phyloP scores from a whole-genome alignment of 2,329 filamentous ascomycete species.

The Periglandula ipomoeae region DNA sequence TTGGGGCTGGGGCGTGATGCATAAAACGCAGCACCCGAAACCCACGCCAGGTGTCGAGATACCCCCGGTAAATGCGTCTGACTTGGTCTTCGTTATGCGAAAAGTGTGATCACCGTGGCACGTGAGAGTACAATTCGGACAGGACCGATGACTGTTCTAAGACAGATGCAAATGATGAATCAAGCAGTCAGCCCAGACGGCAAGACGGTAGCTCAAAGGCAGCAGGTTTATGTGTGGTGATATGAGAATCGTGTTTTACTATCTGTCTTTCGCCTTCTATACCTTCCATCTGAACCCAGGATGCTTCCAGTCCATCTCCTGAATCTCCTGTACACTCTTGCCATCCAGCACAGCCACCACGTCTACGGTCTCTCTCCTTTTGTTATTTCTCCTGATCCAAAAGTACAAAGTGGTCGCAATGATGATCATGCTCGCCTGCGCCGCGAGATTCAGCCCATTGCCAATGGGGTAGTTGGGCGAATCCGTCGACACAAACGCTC shows the following conservation, averaged over 20 bases:
- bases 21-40: too few relatives aligned
- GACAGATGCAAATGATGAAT: too few relatives aligned
- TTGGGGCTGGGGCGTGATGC: too few relatives aligned
- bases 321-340: constrained; percentile 41
- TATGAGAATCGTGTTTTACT: not conserved
- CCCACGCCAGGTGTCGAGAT: too few relatives aligned
- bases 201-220: too few relatives aligned
- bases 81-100: too few relatives aligned
- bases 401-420: constrained; percentile 36
- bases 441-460: constrained; percentile 61
- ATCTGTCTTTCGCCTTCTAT: not conserved
- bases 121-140: too few relatives aligned
- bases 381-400: constrained; percentile 58
- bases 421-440: constrained; percentile 46
- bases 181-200: too few relatives aligned
- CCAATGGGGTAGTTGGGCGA: constrained; percentile 58
- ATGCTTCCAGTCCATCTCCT: constrained; percentile 59
- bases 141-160: too few relatives aligned
- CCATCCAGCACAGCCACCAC: constrained; percentile 49
- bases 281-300: constrained; percentile 53
- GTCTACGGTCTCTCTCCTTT: constrained; percentile 42
- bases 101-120: too few relatives aligned
- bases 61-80: too few relatives aligned
- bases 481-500: constrained; percentile 55
- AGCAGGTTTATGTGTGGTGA: too few relatives aligned